These are phyloP conservation scores for Alternaria angustiovoidea DNA, from an alignment of 2,329 filamentous ascomycete genomes.

Conservation along the genomic window DNA sequence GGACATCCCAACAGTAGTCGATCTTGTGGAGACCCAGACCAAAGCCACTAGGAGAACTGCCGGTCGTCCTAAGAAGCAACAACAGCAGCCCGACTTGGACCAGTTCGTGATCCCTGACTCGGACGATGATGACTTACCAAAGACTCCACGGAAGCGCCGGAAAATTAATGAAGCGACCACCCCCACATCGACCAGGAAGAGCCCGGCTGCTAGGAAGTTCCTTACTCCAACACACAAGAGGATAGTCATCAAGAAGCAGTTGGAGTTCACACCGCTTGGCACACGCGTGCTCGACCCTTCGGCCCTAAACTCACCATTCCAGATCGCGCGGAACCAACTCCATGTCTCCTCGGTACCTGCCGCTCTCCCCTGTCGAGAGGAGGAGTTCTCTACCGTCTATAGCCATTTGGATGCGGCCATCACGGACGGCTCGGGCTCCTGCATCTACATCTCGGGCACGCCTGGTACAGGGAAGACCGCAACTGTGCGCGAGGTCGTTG, in stretches of 20 bases:
- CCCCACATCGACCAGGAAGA: conserved; percentile 56
- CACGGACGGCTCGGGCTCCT: conserved; percentile 88
- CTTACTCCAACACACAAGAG: conserved; percentile 71
- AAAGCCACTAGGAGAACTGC: conserved; percentile 70
- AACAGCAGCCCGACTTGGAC: conserved; percentile 48
- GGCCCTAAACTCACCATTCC: conserved; percentile 84
- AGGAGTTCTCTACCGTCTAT: conserved; percentile 91
- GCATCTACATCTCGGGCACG: conserved; percentile 99
- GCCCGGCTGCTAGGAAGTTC: conserved; percentile 61
- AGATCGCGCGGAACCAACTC: conserved; percentile 84
- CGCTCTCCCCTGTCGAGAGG: conserved; percentile 88
- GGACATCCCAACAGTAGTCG: conserved; percentile 71
- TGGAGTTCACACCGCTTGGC: conserved; percentile 95
- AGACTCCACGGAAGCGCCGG: conserved; percentile 58
- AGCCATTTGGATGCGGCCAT: conserved; percentile 94
- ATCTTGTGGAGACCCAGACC: conserved; percentile 74
- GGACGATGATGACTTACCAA: conserved; percentile 52
- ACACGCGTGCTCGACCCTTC: conserved; percentile 83
- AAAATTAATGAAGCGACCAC: conserved; percentile 57
- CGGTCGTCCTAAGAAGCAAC: conserved; percentile 43
- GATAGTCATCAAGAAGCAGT: conserved; percentile 80
- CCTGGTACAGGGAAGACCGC: conserved; percentile 98
- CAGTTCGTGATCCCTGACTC: conserved; percentile 56
- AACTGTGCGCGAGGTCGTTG: conserved; percentile 93
- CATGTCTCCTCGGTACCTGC: conserved; percentile 94